Percentiles rank a stretch among this genome's conserved stretches.
These are phyloP conservation scores for Aspergillus sclerotioniger DNA, from an alignment of 495 filamentous ascomycete species.

Conservation along the genomic window DNA sequence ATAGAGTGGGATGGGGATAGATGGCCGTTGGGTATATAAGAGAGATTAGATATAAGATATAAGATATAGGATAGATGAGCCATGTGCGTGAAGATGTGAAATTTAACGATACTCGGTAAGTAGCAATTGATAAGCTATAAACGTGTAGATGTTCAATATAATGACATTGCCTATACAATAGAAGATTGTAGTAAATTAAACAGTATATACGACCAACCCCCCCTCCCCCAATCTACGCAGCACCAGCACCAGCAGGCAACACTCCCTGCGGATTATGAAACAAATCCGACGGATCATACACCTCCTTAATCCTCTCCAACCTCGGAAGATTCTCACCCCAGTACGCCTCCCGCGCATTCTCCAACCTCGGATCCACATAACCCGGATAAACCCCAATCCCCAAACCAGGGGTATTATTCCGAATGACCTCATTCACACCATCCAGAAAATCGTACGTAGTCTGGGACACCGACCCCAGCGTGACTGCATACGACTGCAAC, in stretches of 20 bases:
- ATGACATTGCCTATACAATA: too few relatives aligned
- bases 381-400: constrained; percentile 57
- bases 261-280: constrained; percentile 65
- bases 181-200: too few relatives aligned
- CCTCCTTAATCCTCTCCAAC: constrained; percentile 53
- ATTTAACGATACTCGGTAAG: too few relatives aligned
- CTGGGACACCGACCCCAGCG: constrained; percentile 37
- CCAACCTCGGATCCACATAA: constrained; percentile 64
- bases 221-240: neutral
- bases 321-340: constrained; percentile 52
- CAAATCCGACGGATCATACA: constrained; percentile 55
- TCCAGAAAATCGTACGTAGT: constrained; percentile 38
- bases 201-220: neutral
- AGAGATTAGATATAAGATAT: too few relatives aligned
- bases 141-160: too few relatives aligned
- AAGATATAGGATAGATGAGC: neutral
- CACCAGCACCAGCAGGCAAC: neutral
- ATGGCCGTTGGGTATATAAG: too few relatives aligned
- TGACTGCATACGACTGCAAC: constrained; percentile 44
- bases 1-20: too few relatives aligned
- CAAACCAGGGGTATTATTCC: constrained; percentile 19
- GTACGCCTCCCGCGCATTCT: constrained; percentile 48
- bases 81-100: too few relatives aligned
- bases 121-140: too few relatives aligned
- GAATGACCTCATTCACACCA: constrained; percentile 42